Conservation (phyloP, 2,329 filamentous ascomycete species). For the Cladosporium velox region DNA sequence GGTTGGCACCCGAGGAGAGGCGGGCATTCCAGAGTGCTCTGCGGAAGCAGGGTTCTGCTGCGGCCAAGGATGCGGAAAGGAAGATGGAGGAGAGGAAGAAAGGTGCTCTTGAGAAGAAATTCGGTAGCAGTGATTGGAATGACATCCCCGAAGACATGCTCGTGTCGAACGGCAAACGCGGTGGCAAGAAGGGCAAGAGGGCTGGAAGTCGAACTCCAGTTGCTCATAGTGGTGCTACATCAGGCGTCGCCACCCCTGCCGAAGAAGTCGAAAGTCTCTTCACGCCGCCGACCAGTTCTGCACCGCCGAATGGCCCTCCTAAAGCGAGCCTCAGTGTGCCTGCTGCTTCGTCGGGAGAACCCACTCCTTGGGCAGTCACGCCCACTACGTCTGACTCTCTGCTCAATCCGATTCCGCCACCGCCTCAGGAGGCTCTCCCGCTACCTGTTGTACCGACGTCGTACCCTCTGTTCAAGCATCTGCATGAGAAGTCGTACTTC, state of each 20-base stretch:
- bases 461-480: conserved; percentile 76
- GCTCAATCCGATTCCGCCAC: conserved; percentile 32
- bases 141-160: conserved; percentile 41
- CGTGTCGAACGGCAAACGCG: conserved; percentile 23
- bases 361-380: conserved; percentile 42
- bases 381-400: conserved; percentile 54
- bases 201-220: conserved; percentile 21
- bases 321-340: conserved; percentile 15
- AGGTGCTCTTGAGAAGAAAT: conserved; percentile 53
- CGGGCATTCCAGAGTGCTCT: conserved; percentile 62
- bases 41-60: conserved; percentile 56
- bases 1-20: conserved; percentile 59
- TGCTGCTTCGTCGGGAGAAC: conserved; percentile 23
- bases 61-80: conserved; percentile 48
- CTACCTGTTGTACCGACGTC: conserved; percentile 50
- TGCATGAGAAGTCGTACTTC: conserved; percentile 80
- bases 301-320: conserved; percentile 14
- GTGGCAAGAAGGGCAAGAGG: conserved; percentile 26
- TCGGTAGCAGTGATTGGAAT: conserved; percentile 39
- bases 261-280: conserved; percentile 36
- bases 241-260: conserved; percentile 20
- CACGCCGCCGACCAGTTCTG: conserved; percentile 28
- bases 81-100: conserved; percentile 54
- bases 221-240: conserved; percentile 15
- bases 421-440: conserved; percentile 30